Conservation (phyloP, 2,329 filamentous ascomycete species). For the Dactylellina leptospora region DNA sequence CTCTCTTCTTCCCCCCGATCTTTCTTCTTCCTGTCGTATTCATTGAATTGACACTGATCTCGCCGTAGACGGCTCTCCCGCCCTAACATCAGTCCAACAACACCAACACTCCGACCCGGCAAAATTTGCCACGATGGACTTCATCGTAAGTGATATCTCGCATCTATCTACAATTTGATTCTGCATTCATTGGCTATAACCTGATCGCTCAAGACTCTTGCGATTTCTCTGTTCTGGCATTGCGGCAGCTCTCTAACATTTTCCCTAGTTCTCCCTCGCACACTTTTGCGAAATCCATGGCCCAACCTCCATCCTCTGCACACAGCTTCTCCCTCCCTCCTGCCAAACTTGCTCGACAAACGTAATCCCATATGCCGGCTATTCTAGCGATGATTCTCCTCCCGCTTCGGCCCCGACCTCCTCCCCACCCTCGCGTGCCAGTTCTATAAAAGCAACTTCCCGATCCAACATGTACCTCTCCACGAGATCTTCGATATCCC, state of each 20-base stretch:
- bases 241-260: slow-evolving; percentile 45
- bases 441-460: slow-evolving; percentile 40
- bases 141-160: slow-evolving; percentile 50
- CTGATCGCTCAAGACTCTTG: too few relatives aligned
- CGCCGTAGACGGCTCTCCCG: slow-evolving; percentile 5
- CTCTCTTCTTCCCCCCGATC: slow-evolving; percentile 22
- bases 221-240: background rate
- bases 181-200: background rate
- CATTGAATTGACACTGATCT: slow-evolving; percentile 12
- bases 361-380: slow-evolving; percentile 38
- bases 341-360: slow-evolving; percentile 66
- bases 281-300: slow-evolving; percentile 77
- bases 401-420: slow-evolving; percentile 42
- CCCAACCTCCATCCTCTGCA: slow-evolving; percentile 75
- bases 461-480: slow-evolving; percentile 51
- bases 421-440: slow-evolving; percentile 36
- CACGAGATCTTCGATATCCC: slow-evolving; percentile 48
- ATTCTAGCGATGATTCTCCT: slow-evolving; percentile 49
- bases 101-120: slow-evolving; percentile 7
- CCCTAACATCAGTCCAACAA: slow-evolving; percentile 21
- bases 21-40: slow-evolving; percentile 19
- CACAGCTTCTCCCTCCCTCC: slow-evolving; percentile 70
- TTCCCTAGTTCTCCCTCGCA: slow-evolving; percentile 72
- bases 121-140: slow-evolving; percentile 54
- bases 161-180: background rate